A percentile compares a stretch with the other conserved stretches of the same genome.
These are phyloP conservation scores for Abelmoschus esculentus DNA, from an alignment of 345 rosid genomes.

Conservation along the genomic window DNA sequence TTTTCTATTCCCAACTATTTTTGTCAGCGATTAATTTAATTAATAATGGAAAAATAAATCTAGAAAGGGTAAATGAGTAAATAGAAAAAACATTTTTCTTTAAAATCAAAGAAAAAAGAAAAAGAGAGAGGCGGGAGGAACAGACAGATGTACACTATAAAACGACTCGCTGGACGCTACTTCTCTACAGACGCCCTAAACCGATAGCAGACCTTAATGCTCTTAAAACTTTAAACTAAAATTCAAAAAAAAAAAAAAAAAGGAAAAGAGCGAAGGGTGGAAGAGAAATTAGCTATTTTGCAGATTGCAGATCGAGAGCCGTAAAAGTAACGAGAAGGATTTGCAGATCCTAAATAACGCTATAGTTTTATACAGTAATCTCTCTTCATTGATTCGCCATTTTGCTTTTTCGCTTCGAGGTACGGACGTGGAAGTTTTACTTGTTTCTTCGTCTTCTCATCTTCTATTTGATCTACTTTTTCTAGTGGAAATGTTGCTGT, in stretches of 20 bases:
- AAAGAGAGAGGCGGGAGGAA: background rate
- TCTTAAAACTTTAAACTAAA: background rate
- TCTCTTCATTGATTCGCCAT: background rate
- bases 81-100: background rate
- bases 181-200: background rate
- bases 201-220: background rate
- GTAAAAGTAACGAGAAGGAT: background rate
- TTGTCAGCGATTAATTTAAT: too few species aligned
- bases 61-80: background rate
- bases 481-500: background rate
- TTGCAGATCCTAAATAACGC: background rate
- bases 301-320: background rate
- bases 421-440: background rate
- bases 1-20: too few species aligned
- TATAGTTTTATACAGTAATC: background rate
- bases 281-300: background rate
- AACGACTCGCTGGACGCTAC: background rate
- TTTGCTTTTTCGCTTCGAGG: background rate
- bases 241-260: background rate
- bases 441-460: background rate
- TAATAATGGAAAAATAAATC: background rate
- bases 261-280: background rate
- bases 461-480: background rate
- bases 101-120: background rate
- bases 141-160: constrained; percentile 6